Conservation (phyloP, 1,284 basidiomycete species). For the Cryptococcus jaspeensis region DNA sequence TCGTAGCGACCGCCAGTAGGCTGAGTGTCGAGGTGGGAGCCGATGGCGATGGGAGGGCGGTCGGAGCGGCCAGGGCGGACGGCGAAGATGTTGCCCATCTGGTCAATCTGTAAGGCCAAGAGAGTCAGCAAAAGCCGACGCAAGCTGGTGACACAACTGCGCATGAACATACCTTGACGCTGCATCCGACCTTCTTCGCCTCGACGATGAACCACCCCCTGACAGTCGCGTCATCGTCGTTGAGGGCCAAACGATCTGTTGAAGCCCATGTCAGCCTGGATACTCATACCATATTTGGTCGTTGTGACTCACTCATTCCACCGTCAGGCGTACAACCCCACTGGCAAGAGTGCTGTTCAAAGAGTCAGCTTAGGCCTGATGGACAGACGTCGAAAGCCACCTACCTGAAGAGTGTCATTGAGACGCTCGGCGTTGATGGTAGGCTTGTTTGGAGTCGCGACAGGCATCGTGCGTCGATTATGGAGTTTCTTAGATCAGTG, state of each 20-base stretch:
- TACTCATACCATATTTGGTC: neutral
- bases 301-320: conserved; percentile 10
- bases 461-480: neutral
- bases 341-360: conserved; percentile 3
- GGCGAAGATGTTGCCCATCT: conserved; percentile 46
- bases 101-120: conserved; percentile 20
- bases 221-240: conserved; percentile 35
- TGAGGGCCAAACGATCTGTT: conserved; percentile 36
- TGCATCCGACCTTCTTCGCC: conserved; percentile 34
- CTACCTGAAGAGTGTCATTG: too few relatives aligned
- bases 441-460: neutral
- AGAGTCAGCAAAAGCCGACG: neutral
- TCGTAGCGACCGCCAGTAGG: conserved; percentile 38
- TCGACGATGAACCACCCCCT: conserved; percentile 40
- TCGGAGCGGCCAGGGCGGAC: conserved; percentile 24
- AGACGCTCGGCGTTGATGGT: neutral
- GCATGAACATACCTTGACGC: conserved; percentile 23
- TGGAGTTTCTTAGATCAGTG: too few relatives aligned
- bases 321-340: conserved; percentile 6
- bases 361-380: neutral
- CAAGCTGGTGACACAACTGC: neutral
- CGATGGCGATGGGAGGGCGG: conserved; percentile 31
- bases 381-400: too few relatives aligned
- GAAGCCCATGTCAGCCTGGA: neutral
- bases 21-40: conserved; percentile 39